Evolutionary conservation across 2,329 filamentous ascomycete species (phyloP), one percentile per base, ranked within the genome.

Genomic region (Pyricularia pennisetigena): DNA sequence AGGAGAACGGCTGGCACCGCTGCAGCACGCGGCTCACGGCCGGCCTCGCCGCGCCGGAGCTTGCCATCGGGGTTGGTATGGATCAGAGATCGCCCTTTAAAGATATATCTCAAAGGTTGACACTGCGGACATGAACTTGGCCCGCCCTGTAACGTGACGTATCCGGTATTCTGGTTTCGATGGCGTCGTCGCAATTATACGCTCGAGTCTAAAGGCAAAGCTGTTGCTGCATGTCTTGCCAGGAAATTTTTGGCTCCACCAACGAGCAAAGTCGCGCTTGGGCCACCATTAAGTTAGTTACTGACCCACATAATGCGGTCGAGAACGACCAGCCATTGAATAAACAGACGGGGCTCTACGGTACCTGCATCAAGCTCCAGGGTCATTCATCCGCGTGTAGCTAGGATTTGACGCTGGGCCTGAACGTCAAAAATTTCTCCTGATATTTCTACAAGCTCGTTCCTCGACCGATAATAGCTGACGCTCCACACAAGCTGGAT

Each of bases 1-100:
- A 12, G 1, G 29, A 59, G 69, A 74, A 74, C 71, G 74, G 73
- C 70, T 78, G 77, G 69, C 73, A 70, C 68, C 74, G 69, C 63
- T 74, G 74, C 72, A 72, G 71, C 72, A 70, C 75, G 70, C 72
- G 76, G 68, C 71, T 73, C 72, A 74, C 70, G 12, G 73, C 72
- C 70, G 74, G 74, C 67, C 72, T 71, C 54, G 73, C 68, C 62
- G 71, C 71, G 65, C 69, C 67, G 49, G 72, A 70, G 63, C 67
- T 67, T 23, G 72, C 71, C 72, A 74, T 74, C 41, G 41, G 41
- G 41, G 41, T 16, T 49, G 20, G 41, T 20, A 49, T 49, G 20
- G 41, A 49, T 49, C 41, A 49, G 41, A 49, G 41, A 16, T n/a
- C 41, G 6, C 41, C 41, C 41, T 35, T 35, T 49, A n/a, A n/a